These are phyloP conservation scores for Crotalaria pallida DNA, from an alignment of 306 rosid species.

Conservation along the genomic window DNA sequence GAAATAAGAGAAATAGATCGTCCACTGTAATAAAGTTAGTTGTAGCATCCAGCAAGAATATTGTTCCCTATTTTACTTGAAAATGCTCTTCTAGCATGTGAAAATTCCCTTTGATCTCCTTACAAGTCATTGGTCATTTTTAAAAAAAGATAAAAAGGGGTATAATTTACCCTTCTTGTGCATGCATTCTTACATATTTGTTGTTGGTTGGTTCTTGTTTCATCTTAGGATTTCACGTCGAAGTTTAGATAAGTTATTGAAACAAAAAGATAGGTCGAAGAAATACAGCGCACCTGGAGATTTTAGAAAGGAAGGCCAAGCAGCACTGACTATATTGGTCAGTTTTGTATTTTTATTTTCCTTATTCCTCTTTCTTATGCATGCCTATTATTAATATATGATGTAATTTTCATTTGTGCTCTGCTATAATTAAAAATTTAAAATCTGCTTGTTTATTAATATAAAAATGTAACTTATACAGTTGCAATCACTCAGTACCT, in stretches of 20 bases:
- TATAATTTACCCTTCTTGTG: not conserved
- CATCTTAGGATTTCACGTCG: constrained; percentile 52
- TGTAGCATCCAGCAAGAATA: not conserved
- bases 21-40: not conserved
- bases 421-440: not conserved
- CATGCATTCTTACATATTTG: not conserved
- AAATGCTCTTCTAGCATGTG: not conserved
- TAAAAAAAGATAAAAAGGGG: not conserved
- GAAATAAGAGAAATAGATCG: not conserved
- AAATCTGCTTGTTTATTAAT: not conserved
- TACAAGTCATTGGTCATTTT: not conserved
- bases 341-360: constrained; percentile 16
- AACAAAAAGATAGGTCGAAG: constrained; percentile 37
- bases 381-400: not conserved
- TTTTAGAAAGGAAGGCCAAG: constrained; percentile 43
- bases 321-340: constrained; percentile 64
- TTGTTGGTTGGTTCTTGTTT: constrained; percentile 22
- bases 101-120: not conserved
- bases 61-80: not conserved
- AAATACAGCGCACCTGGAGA: constrained; percentile 30
- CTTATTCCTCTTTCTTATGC: constrained; percentile 7
- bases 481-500: constrained; percentile 69
- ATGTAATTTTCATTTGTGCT: not conserved
- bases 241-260: constrained; percentile 41
- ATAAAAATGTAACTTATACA: constrained; percentile 30